Base-by-base conservation (phyloP, 345 rosid genomes). In the Citrus cavaleriei region DNA sequence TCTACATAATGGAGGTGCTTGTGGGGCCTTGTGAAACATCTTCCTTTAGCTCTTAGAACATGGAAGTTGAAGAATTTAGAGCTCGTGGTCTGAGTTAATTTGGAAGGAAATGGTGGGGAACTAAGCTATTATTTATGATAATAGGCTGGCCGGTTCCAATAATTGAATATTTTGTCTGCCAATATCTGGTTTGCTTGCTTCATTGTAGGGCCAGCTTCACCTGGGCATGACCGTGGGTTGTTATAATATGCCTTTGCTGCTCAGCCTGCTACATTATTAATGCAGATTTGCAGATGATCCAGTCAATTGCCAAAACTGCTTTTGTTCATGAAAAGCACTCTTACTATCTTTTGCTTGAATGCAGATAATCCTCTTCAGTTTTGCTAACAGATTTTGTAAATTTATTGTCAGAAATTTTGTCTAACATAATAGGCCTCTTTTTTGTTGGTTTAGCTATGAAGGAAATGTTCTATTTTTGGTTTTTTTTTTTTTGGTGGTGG, bases 91-190 rank as follows among this genome's bases (percentile, higher is more conserved):
- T 74, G 70, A 73, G 86, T 83, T 85, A 42, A 67, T 77, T 72
- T 73, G 55, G 66, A 54, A 46, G 70, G 67, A 80, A 84, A 79
- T 83, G 87, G 85, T 84, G 79, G 86, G 87, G 90, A 85, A 72
- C 80, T 71, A 54, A 54, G 22, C 58, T 54, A 4, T 71, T 32
- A 49, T 75, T 72, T 73, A 75, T 82, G 73, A 70, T 80, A 58
- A 74, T 68, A 70, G 72, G 60, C 72, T 77, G 86, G 88, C 76
- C 16, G 66, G 83, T 77, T 80, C 79, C 73, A 83, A 86, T 86
- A 81, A 89, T 82, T 83, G 86, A 84, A 71, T 60, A 25, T 70
- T 64, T 76, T 87, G 91, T 86, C 93, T 83, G 91, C 91, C 89
- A 86, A 85, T 83, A 82, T 78, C 25, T 25, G 76, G 62, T 59